phyloP scores from a whole-genome alignment of 2,329 filamentous ascomycete genomes.

The Aspergillus terreus region DNA sequence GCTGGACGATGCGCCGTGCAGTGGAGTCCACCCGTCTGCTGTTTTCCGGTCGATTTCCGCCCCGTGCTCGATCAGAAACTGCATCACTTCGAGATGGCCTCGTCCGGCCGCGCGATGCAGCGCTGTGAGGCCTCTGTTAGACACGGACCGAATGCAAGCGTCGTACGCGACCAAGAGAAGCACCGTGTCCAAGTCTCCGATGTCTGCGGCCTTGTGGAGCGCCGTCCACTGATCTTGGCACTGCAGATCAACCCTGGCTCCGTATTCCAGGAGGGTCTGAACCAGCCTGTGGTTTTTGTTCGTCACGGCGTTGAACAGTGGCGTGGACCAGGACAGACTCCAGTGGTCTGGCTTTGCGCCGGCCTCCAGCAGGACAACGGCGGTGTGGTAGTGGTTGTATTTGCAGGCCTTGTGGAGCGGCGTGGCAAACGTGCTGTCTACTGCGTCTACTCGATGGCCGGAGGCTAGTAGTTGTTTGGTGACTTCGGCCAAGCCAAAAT shows the following conservation, averaged over 20 bases:
- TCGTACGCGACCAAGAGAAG: not conserved
- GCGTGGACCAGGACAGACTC: not conserved
- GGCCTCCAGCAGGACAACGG: not conserved
- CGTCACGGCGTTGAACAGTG: not conserved
- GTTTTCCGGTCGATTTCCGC: not conserved
- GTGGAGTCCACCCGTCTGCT: constrained; percentile 2
- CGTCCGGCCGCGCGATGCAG: constrained; percentile 5
- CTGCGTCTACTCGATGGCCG: not conserved
- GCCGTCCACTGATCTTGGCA: constrained; percentile 1
- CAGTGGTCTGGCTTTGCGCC: not conserved
- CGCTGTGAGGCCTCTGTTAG: not conserved
- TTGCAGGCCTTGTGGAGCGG: not conserved
- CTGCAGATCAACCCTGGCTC: not conserved
- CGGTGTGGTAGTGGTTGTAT: not conserved
- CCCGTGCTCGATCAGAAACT: not conserved
- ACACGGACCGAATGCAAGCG: not conserved
- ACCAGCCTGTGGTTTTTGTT: not conserved
- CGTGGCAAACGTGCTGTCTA: not conserved
- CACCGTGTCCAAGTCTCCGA: constrained; percentile 1
- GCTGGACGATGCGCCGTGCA: constrained; percentile 3
- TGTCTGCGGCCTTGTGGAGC: constrained; percentile 4
- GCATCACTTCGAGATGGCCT: not conserved
- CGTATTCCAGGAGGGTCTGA: not conserved
- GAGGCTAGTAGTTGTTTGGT: not conserved
- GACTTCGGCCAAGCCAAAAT: not conserved